Base-by-base conservation (phyloP, 768 basidiomycete species). In the Hypholoma sublateritium region DNA sequence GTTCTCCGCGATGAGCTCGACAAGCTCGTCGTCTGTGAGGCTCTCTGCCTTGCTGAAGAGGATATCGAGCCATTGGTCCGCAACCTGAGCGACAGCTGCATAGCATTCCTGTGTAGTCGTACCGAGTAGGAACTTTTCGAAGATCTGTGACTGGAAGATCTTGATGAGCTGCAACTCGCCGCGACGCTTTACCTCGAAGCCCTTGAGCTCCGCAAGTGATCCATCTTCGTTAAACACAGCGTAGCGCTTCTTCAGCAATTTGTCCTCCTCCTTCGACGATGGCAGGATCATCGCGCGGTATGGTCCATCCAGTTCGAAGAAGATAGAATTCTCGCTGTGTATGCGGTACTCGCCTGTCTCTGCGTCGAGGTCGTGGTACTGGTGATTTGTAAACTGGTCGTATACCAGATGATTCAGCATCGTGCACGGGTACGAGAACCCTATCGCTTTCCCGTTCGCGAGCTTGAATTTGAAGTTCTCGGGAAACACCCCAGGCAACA, bases 221-320 rank as follows among this genome's bases (percentile, higher is more conserved):
- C 96, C 95, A 65, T 99, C 96, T 60, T 95, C 93, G 65, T 98
- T 96, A 77, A 98, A 98, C 8, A 99, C 97, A 5, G 97, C 97
- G 65, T 98, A 99, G 49, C 97, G 90, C 72, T 99, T 99, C 78
- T 99, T 99, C 65, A 99, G 75, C 54, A 99, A 70, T 69, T 98
- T 99, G 70, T 98, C 97, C 71, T 99, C 97, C 72, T 99, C 97
- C 69, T 99, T 99, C 1, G 97, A 98, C 1, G 95, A 96, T 1
- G 97, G 97, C 12, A 99, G 81, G 65, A 98, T 98, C 97, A 99
- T 98, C 5, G 97, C 97, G 62, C 87, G 93, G 77, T 98, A 99
- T 1, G 97, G 97, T 1, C 97, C 97, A 64, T 99, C 96, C 58
- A 99, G 81, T 72, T 99, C 96, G 76, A 99, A 98, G 79, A 98